Evolutionary conservation across 805 yeast species (phyloP), one percentile per base, ranked within the genome.

Genomic region (Monosporozyma aquatica): DNA sequence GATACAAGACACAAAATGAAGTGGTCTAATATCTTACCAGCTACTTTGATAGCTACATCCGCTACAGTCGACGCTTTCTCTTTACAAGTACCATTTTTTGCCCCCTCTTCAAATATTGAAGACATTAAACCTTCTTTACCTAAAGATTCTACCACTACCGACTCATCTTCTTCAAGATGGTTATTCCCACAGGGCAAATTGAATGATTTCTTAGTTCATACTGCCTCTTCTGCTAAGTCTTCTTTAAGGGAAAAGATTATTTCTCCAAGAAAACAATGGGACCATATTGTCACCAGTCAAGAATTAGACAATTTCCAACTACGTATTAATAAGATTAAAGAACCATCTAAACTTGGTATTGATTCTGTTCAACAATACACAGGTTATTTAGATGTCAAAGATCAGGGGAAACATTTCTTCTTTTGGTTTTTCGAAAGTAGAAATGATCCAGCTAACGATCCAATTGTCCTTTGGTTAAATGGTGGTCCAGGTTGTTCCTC

Each of bases 401-500:
- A 80, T 40, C 86, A 80, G 51, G 96, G 86, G 59, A 87, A 87
- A 66, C 96, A 87, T 66, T 80, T 86, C 59, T 86, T 85, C 68
- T 74, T 69, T 56, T 72, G 92, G 89, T 81, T 80, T 58, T 87
- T 87, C 55, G 95, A 87, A 65, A 80, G 90, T 46, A 77, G 95
- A 70, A 82, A 81, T 60, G 89, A 84, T 62, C 95, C 95, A n/a
- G 67, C 67, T 49, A 83, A 72, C 46, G 95, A 86, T 63, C 95
- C 95, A 1, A 70, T 86, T 32, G 74, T 87, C 40, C 70, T 90
- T 13, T 92, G 98, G 97, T 71, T 92, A 24, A 92, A 92, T 59
- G 98, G 98, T 33, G 99, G 99, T 0, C 99, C 99, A 0, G 99
- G 98, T 0, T 92, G 99, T 61, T 87, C 96, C 2, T 87, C 97